A percentile compares a stretch with the other conserved stretches of the same genome.
These are phyloP conservation scores for Forsythia suspensa DNA, from an alignment of 257 asterid species.

Conservation along the genomic window DNA sequence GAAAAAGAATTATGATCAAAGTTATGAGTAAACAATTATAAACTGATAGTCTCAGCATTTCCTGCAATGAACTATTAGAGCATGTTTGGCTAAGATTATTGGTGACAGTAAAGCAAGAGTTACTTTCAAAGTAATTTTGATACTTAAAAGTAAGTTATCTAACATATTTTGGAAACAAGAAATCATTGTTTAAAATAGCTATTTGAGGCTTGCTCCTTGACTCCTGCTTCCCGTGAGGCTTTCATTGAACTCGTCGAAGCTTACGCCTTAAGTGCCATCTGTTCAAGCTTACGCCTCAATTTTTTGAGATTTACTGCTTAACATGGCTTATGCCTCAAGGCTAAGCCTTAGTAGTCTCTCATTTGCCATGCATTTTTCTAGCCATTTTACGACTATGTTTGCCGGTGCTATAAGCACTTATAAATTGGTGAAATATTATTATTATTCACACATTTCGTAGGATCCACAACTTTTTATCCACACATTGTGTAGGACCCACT, in stretches of 20 bases:
- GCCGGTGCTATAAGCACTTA: too few relatives aligned
- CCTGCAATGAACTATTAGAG: not conserved
- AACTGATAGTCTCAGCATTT: not conserved
- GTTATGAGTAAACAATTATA: not conserved
- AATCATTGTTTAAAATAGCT: not conserved
- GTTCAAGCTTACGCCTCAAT: not conserved
- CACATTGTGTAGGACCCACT: too few relatives aligned
- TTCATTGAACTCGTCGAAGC: not conserved
- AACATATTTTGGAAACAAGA: not conserved
- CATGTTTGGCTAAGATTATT: not conserved
- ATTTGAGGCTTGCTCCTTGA: not conserved
- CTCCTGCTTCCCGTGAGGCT: not conserved
- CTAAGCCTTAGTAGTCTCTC: not conserved
- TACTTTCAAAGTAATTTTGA: not conserved
- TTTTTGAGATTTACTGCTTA: not conserved
- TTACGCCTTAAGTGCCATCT: not conserved
- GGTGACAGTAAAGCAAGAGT: not conserved
- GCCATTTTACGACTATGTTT: not conserved
- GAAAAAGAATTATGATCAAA: slow-evolving; percentile 13
- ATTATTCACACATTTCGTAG: too few relatives aligned
- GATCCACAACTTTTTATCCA: too few relatives aligned
- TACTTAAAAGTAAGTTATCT: not conserved
- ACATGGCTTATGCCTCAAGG: not conserved
- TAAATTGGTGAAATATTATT: too few relatives aligned
- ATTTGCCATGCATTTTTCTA: not conserved